Conservation (phyloP, 2,329 filamentous ascomycete species). For the Fusarium sacchari region DNA sequence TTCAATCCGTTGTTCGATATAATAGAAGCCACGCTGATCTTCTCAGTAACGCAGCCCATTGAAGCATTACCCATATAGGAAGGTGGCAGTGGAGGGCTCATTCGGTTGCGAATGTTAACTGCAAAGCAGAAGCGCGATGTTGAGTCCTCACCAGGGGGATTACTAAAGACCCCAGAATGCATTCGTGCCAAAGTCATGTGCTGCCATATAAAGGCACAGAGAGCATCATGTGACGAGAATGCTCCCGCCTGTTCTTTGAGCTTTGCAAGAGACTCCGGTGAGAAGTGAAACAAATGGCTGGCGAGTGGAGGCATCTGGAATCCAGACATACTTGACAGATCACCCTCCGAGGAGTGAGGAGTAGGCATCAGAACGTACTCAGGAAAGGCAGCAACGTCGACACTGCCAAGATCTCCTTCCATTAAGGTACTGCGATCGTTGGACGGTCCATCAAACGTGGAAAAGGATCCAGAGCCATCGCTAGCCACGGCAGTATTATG, state of each 20-base stretch:
- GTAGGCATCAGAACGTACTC: neutral
- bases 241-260: neutral
- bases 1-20: neutral
- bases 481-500: neutral
- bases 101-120: neutral
- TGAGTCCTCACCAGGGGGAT: neutral
- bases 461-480: neutral
- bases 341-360: neutral
- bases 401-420: neutral
- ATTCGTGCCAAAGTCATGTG: neutral
- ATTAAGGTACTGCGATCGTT: neutral
- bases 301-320: neutral
- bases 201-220: neutral
- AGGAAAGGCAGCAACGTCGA: neutral
- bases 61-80: neutral
- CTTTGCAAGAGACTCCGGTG: neutral
- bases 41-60: neutral
- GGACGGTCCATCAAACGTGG: neutral
- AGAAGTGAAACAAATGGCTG: neutral
- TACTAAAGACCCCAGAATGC: neutral
- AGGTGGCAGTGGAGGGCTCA: neutral
- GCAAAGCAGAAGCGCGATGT: neutral
- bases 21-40: neutral
- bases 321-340: neutral
- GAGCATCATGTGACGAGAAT: neutral